These are phyloP conservation scores for Malassezia equina DNA, from an alignment of 1,284 basidiomycete species.

Conservation along the genomic window DNA sequence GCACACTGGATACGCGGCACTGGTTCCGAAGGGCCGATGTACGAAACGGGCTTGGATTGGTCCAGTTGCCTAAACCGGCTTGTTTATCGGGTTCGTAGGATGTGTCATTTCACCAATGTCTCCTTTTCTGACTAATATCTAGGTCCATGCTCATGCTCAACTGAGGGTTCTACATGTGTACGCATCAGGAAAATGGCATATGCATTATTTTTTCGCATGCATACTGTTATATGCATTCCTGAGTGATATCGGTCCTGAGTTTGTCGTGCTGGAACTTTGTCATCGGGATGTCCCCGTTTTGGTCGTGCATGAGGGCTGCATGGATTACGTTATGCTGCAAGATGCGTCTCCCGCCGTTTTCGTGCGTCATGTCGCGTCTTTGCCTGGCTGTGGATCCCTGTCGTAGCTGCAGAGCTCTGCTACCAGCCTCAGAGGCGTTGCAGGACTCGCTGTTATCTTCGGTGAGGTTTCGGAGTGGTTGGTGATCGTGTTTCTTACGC, in stretches of 20 bases:
- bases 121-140: neutral
- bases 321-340: neutral
- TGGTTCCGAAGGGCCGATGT: slow-evolving; percentile 6
- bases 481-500: too few relatives aligned
- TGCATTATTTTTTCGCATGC: neutral
- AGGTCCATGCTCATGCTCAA: neutral
- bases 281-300: neutral
- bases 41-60: neutral
- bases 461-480: too few relatives aligned
- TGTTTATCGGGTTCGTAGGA: neutral
- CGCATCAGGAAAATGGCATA: neutral
- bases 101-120: neutral
- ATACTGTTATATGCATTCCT: neutral
- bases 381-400: too few relatives aligned
- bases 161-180: neutral
- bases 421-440: too few relatives aligned
- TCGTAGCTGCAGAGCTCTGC: too few relatives aligned
- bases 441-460: too few relatives aligned
- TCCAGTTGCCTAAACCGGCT: too few relatives aligned
- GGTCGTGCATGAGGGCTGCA: neutral
- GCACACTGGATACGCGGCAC: slow-evolving; percentile 2
- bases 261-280: neutral
- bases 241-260: neutral
- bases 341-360: neutral
- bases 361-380: neutral